phyloP scores from a whole-genome alignment of 352 stramenopile genomes.

The Hyaloperonospora brassicae region DNA sequence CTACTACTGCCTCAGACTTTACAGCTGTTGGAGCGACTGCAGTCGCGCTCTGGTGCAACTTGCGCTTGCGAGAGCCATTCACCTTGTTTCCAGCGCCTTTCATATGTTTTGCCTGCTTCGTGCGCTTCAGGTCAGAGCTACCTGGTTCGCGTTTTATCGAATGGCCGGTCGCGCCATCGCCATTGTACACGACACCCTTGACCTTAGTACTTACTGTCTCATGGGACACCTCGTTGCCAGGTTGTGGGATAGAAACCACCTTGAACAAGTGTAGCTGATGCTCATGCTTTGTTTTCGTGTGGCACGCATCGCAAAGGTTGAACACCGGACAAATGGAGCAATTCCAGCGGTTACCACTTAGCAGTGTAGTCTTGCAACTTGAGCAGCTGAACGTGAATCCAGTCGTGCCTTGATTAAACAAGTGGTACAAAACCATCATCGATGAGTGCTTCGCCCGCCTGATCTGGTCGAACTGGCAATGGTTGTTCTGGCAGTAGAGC shows the following conservation, averaged over 20 bases:
- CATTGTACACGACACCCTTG: conserved; percentile 26
- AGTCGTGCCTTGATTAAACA: conserved; percentile 92
- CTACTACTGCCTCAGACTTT: conserved; percentile 6
- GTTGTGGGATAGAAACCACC: conserved; percentile 81
- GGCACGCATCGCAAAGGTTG: conserved; percentile 93
- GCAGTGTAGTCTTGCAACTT: conserved; percentile 90
- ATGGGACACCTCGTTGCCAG: conserved; percentile 35
- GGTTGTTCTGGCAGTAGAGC: conserved; percentile 86
- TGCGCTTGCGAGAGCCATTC: conserved; percentile 54
- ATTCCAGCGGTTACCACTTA: conserved; percentile 93
- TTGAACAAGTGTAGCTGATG: conserved; percentile 91
- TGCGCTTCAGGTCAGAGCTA: conserved; percentile 40
- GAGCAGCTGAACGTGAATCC: conserved; percentile 97
- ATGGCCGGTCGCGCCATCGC: conserved; percentile 15
- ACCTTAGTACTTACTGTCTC: conserved; percentile 29
- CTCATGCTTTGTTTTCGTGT: conserved; percentile 87
- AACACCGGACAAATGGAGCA: conserved; percentile 94
- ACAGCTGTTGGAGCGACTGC: conserved; percentile 1
- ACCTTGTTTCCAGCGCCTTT: conserved; percentile 27
- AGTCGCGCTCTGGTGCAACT: conserved; percentile 37
- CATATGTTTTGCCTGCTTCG: conserved; percentile 28
- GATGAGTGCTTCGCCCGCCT: conserved; percentile 76
- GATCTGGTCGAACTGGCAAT: conserved; percentile 80
- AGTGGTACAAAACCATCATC: conserved; percentile 82
- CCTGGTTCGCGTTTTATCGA: conserved; percentile 38